Evolutionary conservation across 192 early-diverging fungal species (phyloP), one percentile per base, ranked within the genome.

Genomic region (Backusella circina): DNA sequence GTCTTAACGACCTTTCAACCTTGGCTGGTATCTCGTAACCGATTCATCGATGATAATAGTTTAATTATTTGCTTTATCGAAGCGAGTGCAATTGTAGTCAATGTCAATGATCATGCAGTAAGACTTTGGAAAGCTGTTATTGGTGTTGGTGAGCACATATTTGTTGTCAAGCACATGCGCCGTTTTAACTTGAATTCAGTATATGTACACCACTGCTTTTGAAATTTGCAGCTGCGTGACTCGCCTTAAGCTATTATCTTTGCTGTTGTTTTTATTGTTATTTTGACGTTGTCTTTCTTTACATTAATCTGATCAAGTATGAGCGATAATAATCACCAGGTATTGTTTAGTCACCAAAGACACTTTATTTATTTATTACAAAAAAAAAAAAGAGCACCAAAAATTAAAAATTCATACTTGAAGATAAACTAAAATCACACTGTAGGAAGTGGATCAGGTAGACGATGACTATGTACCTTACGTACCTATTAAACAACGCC

Each of bases 391-490:
- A 41, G 9, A 9, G 8, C 10, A 37, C 39, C 13, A 41, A 41
- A 41, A 9, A n/a, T 47, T 5, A n/a, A 21, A 15, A 47, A 7
- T n/a, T 18, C 44, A 4, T 47, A n/a, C 6, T 47, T 47, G 5
- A n/a, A n/a, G n/a, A n/a, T n/a, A n/a, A n/a, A n/a, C n/a, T n/a
- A n/a, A n/a, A n/a, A n/a, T n/a, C n/a, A n/a, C n/a, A n/a, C 5
- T 21, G 6, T 47, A 47, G 44, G 44, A n/a, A 4, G 1, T 7
- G 18, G 44, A 47, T 47, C 44, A n/a, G 44, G 44, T n/a, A 61
- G 85, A 84, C 8, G 90, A 91, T 12, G 84, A 90, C 67, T 93
- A 92, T 73, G 87, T 89, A n/a, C 92, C 92, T 1, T 95, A 95
- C 75, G 90, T 95, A 9, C 91, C 93, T 9, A 79, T 94, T 16